Conservation (phyloP, 73 alveolate species). For the Paramecium octaurelia region DNA sequence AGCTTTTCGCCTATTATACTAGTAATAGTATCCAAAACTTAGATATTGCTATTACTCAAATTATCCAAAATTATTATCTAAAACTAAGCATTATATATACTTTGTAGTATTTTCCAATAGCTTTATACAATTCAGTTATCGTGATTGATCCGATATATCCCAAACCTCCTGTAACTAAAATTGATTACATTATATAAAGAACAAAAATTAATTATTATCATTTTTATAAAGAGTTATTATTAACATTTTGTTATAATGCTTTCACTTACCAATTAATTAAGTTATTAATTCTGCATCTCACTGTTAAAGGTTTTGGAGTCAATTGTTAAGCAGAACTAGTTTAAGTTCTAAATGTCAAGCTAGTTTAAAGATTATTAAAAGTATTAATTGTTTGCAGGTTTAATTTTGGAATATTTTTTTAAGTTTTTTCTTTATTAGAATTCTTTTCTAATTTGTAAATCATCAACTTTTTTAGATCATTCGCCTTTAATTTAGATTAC, state of each 20-base stretch:
- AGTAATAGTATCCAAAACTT: slow-evolving; percentile 40
- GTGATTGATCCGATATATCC: slow-evolving; percentile 98
- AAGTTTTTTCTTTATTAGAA: not conserved
- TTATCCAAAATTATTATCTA: slow-evolving; percentile 85
- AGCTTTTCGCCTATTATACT: slow-evolving; percentile 40
- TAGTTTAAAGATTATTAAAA: not conserved
- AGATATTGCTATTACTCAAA: slow-evolving; percentile 74
- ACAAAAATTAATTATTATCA: not conserved
- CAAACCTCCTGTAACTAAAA: slow-evolving; percentile 96
- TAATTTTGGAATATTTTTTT: not conserved
- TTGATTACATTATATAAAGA: slow-evolving; percentile 15
- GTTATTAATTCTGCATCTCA: not conserved
- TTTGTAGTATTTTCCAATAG: slow-evolving; percentile 33
- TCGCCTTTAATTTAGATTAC: not conserved
- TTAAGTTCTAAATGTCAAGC: not conserved
- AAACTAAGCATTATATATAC: not conserved
- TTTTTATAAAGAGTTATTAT: not conserved
- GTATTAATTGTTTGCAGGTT: not conserved
- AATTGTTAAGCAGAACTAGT: not conserved
- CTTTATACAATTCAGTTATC: slow-evolving; percentile 80
- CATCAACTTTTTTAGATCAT: not conserved
- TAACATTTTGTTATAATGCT: not conserved
- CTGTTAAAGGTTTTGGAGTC: not conserved
- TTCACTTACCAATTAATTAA: not conserved
- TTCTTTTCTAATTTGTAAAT: not conserved